These are phyloP conservation scores for Linnemannia elongata DNA, from an alignment of 192 early-diverging fungal genomes.

Conservation along the genomic window DNA sequence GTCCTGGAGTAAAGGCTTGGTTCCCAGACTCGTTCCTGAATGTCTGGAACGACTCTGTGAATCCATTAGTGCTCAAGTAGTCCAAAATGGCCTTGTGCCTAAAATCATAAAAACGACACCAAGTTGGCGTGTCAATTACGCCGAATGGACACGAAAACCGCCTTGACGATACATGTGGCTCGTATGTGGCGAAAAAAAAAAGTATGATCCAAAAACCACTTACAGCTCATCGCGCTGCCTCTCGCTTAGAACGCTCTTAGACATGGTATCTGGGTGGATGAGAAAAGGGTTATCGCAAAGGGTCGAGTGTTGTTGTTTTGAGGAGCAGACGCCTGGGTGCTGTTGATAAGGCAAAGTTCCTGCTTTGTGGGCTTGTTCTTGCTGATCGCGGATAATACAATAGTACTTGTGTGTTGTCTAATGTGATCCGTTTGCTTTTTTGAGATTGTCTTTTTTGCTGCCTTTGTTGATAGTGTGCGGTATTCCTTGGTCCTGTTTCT, in stretches of 20 bases:
- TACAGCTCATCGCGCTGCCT: conserved; percentile 84
- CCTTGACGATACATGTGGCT: neutral
- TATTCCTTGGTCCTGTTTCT: neutral
- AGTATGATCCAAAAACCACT: conserved; percentile 26
- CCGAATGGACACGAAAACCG: neutral
- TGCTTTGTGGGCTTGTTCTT: neutral
- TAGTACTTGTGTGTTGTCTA: neutral
- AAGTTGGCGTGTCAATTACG: neutral
- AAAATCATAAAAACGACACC: neutral
- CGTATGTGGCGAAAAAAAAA: neutral
- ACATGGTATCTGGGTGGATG: conserved; percentile 25
- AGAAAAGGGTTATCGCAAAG: neutral
- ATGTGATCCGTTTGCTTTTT: neutral
- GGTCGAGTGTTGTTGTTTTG: neutral
- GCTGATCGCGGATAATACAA: neutral
- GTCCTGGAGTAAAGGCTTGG: conserved; percentile 78
- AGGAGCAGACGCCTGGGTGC: neutral
- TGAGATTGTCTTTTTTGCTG: neutral
- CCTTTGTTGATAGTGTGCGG: neutral
- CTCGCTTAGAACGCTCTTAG: conserved; percentile 71
- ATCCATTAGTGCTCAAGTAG: conserved; percentile 86
- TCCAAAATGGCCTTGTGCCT: conserved; percentile 89
- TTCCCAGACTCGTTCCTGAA: conserved; percentile 81
- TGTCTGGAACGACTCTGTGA: conserved; percentile 73
- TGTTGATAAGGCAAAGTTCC: neutral